Evolutionary conservation across 2,329 filamentous ascomycete species (phyloP).

Genomic region (Fonsecaea pugnacius): DNA sequence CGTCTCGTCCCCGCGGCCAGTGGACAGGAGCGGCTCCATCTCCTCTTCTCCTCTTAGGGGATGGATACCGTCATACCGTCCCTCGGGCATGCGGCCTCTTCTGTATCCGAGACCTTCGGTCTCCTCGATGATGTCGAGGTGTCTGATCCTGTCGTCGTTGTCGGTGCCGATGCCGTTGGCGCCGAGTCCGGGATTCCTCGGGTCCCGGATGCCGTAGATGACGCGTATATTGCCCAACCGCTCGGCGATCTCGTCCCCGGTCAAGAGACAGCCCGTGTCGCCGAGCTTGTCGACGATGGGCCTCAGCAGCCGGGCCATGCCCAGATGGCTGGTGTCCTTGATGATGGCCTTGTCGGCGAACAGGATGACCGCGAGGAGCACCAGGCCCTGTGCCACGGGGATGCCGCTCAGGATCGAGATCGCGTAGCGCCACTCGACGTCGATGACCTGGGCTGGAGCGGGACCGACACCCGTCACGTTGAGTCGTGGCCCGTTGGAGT

Average conservation of each 20-base stretch:
- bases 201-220: slow-evolving; percentile 36
- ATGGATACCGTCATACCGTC: slow-evolving; percentile 23
- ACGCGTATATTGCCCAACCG: slow-evolving; percentile 29
- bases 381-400: slow-evolving; percentile 28
- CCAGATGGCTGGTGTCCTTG: slow-evolving; percentile 31
- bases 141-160: slow-evolving; percentile 9
- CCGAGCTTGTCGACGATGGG: slow-evolving; percentile 32
- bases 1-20: background rate
- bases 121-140: slow-evolving; percentile 28
- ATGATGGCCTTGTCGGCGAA: slow-evolving; percentile 34
- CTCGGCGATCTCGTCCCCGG: slow-evolving; percentile 35
- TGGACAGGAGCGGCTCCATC: slow-evolving; percentile 1
- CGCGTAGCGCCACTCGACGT: slow-evolving; percentile 64
- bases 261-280: slow-evolving; percentile 29
- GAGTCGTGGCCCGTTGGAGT: slow-evolving; percentile 23
- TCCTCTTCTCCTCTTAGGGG: slow-evolving; percentile 6
- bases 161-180: background rate
- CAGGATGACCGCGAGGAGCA: slow-evolving; percentile 26
- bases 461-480: slow-evolving; percentile 75
- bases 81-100: slow-evolving; percentile 23
- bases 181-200: background rate
- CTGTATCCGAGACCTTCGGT: slow-evolving; percentile 20
- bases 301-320: slow-evolving; percentile 29
- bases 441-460: slow-evolving; percentile 79
- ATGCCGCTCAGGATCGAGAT: slow-evolving; percentile 28